Conservation (phyloP, 1,139 yeast species). For the Yamadazyma aaseri region DNA sequence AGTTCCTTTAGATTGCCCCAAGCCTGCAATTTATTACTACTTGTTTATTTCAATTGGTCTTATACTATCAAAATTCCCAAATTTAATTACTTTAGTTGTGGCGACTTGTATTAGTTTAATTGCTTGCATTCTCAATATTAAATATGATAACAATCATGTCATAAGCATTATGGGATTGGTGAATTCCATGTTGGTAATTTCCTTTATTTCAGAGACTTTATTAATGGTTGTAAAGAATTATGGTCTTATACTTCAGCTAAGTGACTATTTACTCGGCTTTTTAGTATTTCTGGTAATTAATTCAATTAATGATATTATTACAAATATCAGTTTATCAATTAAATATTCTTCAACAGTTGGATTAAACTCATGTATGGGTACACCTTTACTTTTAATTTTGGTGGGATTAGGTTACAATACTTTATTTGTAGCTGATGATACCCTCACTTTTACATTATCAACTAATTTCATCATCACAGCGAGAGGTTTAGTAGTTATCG, state of each 20-base stretch:
- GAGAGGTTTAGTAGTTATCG: constrained; percentile 22
- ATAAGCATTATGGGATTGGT: constrained; percentile 24
- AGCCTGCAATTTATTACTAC: constrained; percentile 7
- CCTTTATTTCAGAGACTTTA: constrained; percentile 27
- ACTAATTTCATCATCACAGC: constrained; percentile 27
- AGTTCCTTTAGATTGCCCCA: constrained; percentile 8
- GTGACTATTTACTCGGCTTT: constrained; percentile 42
- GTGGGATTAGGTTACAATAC: constrained; percentile 41
- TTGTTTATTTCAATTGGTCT: constrained; percentile 1
- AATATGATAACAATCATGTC: constrained; percentile 7
- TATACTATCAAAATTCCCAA: constrained; percentile 1
- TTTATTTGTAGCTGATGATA: constrained; percentile 15
- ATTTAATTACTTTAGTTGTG: not conserved
- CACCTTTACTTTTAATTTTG: constrained; percentile 38
- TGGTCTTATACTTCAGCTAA: constrained; percentile 35
- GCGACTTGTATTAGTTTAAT: not conserved
- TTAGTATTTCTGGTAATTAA: constrained; percentile 40
- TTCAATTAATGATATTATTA: constrained; percentile 41
- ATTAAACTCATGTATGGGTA: constrained; percentile 42
- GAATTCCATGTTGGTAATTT: constrained; percentile 28
- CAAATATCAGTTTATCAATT: constrained; percentile 38
- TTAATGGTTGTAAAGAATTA: constrained; percentile 35
- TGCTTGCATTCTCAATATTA: not conserved
- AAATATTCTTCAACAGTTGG: constrained; percentile 37
- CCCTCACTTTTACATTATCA: constrained; percentile 24